A percentile compares a stretch with the other conserved stretches of the same genome.
Conservation (phyloP, 176 grass and related monocot species). For the Elymus sibiricus region DNA sequence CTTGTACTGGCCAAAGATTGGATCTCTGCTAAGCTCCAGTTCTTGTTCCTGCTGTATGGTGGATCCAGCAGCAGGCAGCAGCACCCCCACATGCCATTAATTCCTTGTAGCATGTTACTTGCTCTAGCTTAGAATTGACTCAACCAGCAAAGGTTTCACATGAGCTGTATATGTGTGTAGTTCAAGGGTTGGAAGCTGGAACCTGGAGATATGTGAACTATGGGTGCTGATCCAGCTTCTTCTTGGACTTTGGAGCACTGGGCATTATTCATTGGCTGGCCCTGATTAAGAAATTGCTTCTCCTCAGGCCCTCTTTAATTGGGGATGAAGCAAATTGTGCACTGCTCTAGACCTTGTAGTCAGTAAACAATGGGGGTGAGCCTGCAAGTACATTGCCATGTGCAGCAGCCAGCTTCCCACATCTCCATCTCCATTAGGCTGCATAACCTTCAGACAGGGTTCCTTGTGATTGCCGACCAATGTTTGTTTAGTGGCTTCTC, state of each 20-base stretch:
- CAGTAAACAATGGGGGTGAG: constrained; percentile 46
- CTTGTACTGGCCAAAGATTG: constrained; percentile 5
- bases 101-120: constrained; percentile 9
- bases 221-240: constrained; percentile 2
- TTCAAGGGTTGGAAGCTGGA: constrained; percentile 6
- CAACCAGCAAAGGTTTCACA: constrained; percentile 18
- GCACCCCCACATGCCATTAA: background rate
- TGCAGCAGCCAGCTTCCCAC: constrained; percentile 31
- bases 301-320: constrained; percentile 42
- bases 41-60: background rate
- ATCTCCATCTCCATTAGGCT: constrained; percentile 29
- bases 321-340: constrained; percentile 41
- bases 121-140: constrained; percentile 22
- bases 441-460: background rate
- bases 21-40: background rate
- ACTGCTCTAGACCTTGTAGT: constrained; percentile 47
- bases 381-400: constrained; percentile 23
- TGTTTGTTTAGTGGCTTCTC: constrained; percentile 10
- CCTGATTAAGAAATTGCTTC: constrained; percentile 28
- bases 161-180: constrained; percentile 23
- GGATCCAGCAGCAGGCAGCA: constrained; percentile 19
- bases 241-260: background rate
- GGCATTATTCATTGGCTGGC: background rate
- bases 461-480: background rate
- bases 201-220: constrained; percentile 17